These are phyloP conservation scores for Aristolochia contorta DNA, from an alignment of 164 flowering plant genomes.

Conservation along the genomic window DNA sequence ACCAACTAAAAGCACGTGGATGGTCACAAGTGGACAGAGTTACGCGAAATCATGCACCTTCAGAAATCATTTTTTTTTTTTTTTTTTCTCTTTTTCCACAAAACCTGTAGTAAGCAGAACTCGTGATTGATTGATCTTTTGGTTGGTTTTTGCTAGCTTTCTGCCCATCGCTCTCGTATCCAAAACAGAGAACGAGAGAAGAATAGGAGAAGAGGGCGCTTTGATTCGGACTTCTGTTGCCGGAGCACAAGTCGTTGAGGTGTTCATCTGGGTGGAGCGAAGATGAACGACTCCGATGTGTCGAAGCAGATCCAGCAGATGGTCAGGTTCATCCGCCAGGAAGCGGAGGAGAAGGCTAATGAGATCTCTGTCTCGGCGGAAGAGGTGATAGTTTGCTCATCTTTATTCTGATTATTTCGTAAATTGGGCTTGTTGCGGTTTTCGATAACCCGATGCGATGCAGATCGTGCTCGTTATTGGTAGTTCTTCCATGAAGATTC, in stretches of 20 bases:
- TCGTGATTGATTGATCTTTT: too few relatives aligned
- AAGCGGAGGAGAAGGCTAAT: conserved; percentile 42
- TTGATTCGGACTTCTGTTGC: neutral
- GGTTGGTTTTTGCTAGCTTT: neutral
- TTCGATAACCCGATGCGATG: too few relatives aligned
- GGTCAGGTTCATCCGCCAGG: conserved; percentile 40
- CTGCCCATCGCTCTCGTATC: neutral
- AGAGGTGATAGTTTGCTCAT: conserved; percentile 16
- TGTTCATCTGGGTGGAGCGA: neutral
- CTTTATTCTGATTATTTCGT: neutral
- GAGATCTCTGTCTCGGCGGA: conserved; percentile 40
- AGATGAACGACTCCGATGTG: conserved; percentile 38
- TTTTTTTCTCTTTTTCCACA: too few relatives aligned
- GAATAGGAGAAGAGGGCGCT: neutral
- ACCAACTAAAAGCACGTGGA: too few relatives aligned
- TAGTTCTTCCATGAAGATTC: too few relatives aligned
- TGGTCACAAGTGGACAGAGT: too few relatives aligned
- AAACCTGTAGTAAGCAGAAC: too few relatives aligned
- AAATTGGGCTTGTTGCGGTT: too few relatives aligned
- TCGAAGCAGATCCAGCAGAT: conserved; percentile 43
- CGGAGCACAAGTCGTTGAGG: conserved; percentile 2
- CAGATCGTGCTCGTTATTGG: too few relatives aligned
- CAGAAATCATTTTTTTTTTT: too few relatives aligned
- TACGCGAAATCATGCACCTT: too few relatives aligned
- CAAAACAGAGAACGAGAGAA: neutral